phyloP scores from a whole-genome alignment of 768 basidiomycete species.

The Tulasnella sp. region DNA sequence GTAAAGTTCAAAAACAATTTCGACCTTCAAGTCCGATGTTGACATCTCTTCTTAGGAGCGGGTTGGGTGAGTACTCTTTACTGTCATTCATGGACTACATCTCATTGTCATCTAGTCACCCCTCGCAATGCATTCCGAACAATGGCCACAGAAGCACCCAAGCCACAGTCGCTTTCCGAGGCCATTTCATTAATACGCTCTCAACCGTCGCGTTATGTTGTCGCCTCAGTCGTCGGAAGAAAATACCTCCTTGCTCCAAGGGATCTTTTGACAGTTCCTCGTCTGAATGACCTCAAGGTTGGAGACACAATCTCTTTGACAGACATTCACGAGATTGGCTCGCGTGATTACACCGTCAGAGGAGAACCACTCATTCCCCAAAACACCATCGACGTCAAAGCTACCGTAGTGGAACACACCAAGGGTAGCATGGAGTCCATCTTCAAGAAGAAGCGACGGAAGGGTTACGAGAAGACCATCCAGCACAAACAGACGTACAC shows the following conservation, averaged over 20 bases:
- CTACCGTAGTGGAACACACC: conserved; percentile 96
- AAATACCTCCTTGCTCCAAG: conserved; percentile 82
- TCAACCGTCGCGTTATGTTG: conserved; percentile 84
- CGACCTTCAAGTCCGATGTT: too few relatives aligned
- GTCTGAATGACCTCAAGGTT: conserved; percentile 69
- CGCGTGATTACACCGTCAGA: conserved; percentile 84
- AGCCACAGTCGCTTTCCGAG: conserved; percentile 21
- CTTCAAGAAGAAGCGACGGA: conserved; percentile 96
- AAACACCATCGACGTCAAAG: conserved; percentile 55
- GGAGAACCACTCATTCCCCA: conserved; percentile 59
- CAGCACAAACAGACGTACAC: conserved; percentile 91
- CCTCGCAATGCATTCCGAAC: conserved; percentile 10
- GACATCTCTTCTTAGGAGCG: too few relatives aligned
- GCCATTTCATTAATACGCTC: conserved; percentile 76
- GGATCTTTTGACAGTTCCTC: conserved; percentile 89
- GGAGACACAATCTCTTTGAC: conserved; percentile 75
- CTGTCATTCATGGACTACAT: too few relatives aligned
- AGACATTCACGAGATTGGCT: conserved; percentile 87
- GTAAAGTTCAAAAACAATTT: too few relatives aligned
- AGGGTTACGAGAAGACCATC: conserved; percentile 92
- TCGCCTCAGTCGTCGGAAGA: conserved; percentile 74
- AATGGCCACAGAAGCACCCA: conserved; percentile 18
- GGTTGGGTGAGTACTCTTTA: too few relatives aligned
- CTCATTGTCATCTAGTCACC: background rate
- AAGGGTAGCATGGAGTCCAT: conserved; percentile 85